These are phyloP conservation scores for Aspergillus sp. DNA, from an alignment of 2,329 filamentous ascomycete species.

Conservation along the genomic window DNA sequence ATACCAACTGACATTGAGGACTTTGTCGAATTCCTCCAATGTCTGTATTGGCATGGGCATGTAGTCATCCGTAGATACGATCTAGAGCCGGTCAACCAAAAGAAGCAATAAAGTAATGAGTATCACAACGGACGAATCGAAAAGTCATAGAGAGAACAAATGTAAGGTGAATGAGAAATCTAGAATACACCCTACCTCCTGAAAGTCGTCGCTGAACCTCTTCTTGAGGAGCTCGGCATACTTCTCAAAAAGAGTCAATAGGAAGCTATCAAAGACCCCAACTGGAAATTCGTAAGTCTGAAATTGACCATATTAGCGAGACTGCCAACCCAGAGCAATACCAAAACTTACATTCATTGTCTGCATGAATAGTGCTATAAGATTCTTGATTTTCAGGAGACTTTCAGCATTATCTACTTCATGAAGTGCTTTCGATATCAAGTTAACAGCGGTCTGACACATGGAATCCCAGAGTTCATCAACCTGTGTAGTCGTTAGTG, in stretches of 20 bases:
- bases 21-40: constrained; percentile 85
- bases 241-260: constrained; percentile 85
- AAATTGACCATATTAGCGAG: constrained; percentile 3
- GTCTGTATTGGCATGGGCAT: constrained; percentile 98
- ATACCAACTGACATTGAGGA: constrained; percentile 95
- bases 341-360: constrained; percentile 72
- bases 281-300: constrained; percentile 87
- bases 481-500: constrained; percentile 46
- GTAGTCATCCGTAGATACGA: constrained; percentile 88
- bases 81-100: constrained; percentile 28
- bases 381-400: constrained; percentile 87
- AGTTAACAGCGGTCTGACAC: constrained; percentile 75
- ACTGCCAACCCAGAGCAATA: background rate
- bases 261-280: constrained; percentile 67
- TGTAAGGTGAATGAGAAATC: too few species aligned
- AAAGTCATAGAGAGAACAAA: too few species aligned
- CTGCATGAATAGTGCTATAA: constrained; percentile 89
- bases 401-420: constrained; percentile 81
- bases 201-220: constrained; percentile 90
- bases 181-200: constrained; percentile 54
- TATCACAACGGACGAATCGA: too few species aligned
- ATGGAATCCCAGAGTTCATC: constrained; percentile 98
- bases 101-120: constrained; percentile 4
- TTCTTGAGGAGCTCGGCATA: constrained; percentile 87
- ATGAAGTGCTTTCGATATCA: constrained; percentile 71